These are phyloP conservation scores for Didymosphaeria variabile DNA, from an alignment of 2,329 filamentous ascomycete species.

Conservation along the genomic window DNA sequence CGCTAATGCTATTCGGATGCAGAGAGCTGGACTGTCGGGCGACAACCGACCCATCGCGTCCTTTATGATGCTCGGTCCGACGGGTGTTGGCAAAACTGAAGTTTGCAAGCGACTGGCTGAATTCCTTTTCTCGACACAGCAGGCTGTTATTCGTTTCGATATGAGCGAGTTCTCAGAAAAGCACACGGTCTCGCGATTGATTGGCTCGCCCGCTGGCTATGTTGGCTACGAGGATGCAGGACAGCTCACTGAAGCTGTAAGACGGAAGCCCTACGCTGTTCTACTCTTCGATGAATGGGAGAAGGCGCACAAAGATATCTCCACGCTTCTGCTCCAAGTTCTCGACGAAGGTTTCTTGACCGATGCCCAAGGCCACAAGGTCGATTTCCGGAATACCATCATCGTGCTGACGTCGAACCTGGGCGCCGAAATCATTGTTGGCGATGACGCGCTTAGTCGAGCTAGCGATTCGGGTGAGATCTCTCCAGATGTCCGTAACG, in stretches of 20 bases:
- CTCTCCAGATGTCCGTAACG: conserved; percentile 74
- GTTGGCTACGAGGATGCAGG: conserved; percentile 97
- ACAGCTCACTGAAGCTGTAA: conserved; percentile 92
- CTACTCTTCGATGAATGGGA: conserved; percentile 97
- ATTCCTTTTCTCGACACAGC: conserved; percentile 92
- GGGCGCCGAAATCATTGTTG: conserved; percentile 89
- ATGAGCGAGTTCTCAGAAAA: conserved; percentile 99
- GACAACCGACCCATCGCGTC: conserved; percentile 91
- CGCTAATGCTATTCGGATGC: conserved; percentile 90
- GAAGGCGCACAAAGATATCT: conserved; percentile 96
- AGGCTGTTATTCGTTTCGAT: conserved; percentile 91
- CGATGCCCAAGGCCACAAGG: conserved; percentile 93
- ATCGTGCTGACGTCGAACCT: conserved; percentile 97
- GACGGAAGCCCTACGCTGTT: conserved; percentile 93
- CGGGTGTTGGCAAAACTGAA: conserved; percentile 96
- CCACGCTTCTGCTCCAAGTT: conserved; percentile 88
- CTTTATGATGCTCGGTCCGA: conserved; percentile 98
- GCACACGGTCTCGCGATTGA: conserved; percentile 91
- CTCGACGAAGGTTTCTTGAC: conserved; percentile 96
- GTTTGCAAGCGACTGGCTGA: conserved; percentile 94
- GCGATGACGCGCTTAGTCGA: conserved; percentile 70
- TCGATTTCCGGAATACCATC: conserved; percentile 96
- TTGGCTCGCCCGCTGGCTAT: conserved; percentile 92
- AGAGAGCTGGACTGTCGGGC: conserved; percentile 88
- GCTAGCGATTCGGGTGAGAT: conserved; percentile 71